phyloP scores from a whole-genome alignment of 2,329 filamentous ascomycete genomes.

The Sclerotinia borealis region DNA sequence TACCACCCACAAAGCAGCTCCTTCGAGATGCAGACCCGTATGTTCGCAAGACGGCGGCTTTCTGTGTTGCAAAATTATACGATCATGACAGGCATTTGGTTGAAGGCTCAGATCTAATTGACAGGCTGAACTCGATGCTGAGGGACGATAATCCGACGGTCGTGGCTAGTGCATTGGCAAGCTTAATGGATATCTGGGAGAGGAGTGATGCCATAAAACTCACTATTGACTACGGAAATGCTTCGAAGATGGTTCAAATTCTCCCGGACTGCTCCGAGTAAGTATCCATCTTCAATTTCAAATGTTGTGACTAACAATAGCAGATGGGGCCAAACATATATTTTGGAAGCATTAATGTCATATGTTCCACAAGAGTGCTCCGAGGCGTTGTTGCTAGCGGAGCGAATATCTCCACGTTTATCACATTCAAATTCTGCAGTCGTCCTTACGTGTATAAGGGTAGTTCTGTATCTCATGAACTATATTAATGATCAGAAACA shows the following conservation, averaged over 20 bases:
- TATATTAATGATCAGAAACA: slow-evolving; percentile 92
- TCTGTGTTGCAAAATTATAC: slow-evolving; percentile 95
- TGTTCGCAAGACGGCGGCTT: slow-evolving; percentile 93
- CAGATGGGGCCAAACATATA: slow-evolving; percentile 98
- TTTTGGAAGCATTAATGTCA: slow-evolving; percentile 94
- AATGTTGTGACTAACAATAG: not conserved
- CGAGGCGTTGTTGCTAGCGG: slow-evolving; percentile 83
- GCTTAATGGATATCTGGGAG: slow-evolving; percentile 97
- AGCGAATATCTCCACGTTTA: slow-evolving; percentile 88
- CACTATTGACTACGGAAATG: slow-evolving; percentile 95
- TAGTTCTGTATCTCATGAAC: slow-evolving; percentile 97
- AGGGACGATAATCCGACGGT: slow-evolving; percentile 97
- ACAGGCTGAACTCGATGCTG: slow-evolving; percentile 80
- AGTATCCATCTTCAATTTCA: slow-evolving; percentile 32
- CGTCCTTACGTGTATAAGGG: slow-evolving; percentile 90
- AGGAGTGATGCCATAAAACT: slow-evolving; percentile 95
- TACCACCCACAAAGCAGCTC: slow-evolving; percentile 75
- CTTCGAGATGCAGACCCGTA: slow-evolving; percentile 88
- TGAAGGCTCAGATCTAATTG: slow-evolving; percentile 85
- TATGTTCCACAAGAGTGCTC: slow-evolving; percentile 89
- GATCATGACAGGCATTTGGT: slow-evolving; percentile 91
- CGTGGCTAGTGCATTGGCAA: slow-evolving; percentile 85
- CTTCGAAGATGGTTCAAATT: slow-evolving; percentile 96
- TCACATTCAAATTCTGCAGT: slow-evolving; percentile 97
- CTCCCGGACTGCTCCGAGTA: slow-evolving; percentile 95